These are phyloP conservation scores for Diaporthe humulicola DNA, from an alignment of 2,329 filamentous ascomycete genomes.

Conservation along the genomic window DNA sequence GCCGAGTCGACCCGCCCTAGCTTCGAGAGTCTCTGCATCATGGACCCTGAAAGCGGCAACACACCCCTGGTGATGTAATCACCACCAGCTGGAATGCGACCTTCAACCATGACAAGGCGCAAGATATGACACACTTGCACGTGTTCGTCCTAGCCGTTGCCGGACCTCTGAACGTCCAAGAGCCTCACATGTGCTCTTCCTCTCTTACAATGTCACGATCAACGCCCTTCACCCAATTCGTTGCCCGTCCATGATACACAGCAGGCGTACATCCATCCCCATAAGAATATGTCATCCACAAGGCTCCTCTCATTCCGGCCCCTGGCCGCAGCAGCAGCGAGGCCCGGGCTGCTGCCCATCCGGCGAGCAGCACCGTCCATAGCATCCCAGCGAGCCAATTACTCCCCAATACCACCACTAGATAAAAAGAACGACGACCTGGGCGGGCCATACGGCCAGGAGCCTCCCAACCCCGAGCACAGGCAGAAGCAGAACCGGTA, in stretches of 20 bases:
- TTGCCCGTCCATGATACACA: too few relatives aligned
- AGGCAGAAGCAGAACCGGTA: constrained; percentile 30
- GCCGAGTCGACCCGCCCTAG: constrained; percentile 20
- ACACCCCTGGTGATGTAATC: constrained; percentile 15
- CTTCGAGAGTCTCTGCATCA: constrained; percentile 25
- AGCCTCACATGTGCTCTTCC: neutral
- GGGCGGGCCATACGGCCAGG: constrained; percentile 31
- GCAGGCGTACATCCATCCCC: neutral
- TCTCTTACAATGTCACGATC: neutral
- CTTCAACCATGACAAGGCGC: neutral
- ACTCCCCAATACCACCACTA: constrained; percentile 31
- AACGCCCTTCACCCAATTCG: neutral
- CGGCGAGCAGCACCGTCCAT: neutral
- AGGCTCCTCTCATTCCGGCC: neutral
- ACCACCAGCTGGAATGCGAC: constrained; percentile 17
- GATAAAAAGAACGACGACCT: constrained; percentile 36
- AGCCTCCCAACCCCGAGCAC: constrained; percentile 28
- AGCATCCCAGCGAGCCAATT: constrained; percentile 23
- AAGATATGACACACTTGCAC: neutral
- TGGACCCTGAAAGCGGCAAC: constrained; percentile 20
- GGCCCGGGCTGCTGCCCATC: neutral
- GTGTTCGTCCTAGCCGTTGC: neutral
- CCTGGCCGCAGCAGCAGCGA: neutral
- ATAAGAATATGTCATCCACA: constrained; percentile 9
- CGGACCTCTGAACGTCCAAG: neutral